A percentile compares a stretch with the other conserved stretches of the same genome.
Evolutionary conservation across 2,329 filamentous ascomycete genomes (phyloP).

Genomic region (Pseudogymnoascus sp.): DNA sequence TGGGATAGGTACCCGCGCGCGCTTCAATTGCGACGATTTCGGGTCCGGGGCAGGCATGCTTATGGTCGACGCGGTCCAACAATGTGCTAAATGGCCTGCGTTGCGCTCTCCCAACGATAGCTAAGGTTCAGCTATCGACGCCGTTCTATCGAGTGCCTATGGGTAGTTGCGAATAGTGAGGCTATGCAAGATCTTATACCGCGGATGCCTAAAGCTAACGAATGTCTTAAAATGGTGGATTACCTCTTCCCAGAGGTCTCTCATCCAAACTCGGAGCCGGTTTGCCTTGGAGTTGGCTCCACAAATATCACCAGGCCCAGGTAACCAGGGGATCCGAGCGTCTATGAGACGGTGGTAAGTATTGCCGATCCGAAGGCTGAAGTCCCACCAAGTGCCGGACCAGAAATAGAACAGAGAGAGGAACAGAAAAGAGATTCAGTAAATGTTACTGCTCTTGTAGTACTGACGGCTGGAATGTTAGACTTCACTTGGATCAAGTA

Average conservation of each 20-base stretch:
- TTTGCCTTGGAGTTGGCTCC: constrained; percentile 3
- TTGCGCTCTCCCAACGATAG: not conserved
- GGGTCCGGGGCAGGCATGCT: constrained; percentile 48
- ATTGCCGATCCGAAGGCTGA: not conserved
- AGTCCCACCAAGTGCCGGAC: not conserved
- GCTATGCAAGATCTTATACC: not conserved
- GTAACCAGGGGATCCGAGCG: constrained; percentile 3
- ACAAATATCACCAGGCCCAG: constrained; percentile 5
- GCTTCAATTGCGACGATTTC: constrained; percentile 82
- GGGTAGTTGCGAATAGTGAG: not conserved
- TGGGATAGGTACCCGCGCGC: constrained; percentile 55
- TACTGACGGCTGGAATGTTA: not conserved
- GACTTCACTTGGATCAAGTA: not conserved
- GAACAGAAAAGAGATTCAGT: not conserved
- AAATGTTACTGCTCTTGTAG: not conserved
- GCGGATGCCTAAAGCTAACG: constrained; percentile 4
- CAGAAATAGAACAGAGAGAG: not conserved
- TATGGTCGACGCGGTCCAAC: not conserved
- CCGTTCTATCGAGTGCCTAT: constrained; percentile 1
- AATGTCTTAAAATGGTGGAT: constrained; percentile 1
- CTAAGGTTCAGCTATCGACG: constrained; percentile 1
- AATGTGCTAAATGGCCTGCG: not conserved
- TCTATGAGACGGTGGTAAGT: not conserved
- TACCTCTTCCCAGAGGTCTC: constrained; percentile 3
- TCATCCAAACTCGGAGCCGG: not conserved